Evolutionary conservation across 2,329 filamentous ascomycete genomes (phyloP).

Genomic region (Clarireedia sp.): DNA sequence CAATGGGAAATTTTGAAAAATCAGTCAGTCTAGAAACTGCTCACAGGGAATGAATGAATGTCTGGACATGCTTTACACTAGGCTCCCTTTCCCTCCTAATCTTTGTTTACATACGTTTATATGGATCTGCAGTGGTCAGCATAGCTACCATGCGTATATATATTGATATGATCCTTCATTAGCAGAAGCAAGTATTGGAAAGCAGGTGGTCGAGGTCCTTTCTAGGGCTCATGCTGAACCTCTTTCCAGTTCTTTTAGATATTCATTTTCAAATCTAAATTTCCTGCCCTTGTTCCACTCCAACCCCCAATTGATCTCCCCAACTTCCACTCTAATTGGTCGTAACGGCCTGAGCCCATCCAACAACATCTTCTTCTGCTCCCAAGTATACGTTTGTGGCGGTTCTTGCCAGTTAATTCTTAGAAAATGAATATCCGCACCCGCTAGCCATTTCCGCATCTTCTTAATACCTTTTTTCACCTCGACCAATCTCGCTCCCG

Average conservation of each 20-base stretch:
- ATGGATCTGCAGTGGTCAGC: no score
- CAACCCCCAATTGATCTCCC: constrained; percentile 25
- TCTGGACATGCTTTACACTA: background rate
- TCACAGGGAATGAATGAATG: background rate
- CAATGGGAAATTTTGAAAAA: background rate
- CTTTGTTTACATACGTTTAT: no score
- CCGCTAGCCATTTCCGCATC: constrained; percentile 21
- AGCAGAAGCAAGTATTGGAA: no score
- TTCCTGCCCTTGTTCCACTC: constrained; percentile 24
- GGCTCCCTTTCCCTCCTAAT: no score
- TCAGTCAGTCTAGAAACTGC: background rate
- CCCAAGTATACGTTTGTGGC: constrained; percentile 24
- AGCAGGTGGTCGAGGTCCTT: no score
- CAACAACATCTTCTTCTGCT: constrained; percentile 22
- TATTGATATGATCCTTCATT: no score
- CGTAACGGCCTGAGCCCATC: constrained; percentile 20
- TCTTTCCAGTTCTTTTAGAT: constrained; percentile 22
- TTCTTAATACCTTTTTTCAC: constrained; percentile 61
- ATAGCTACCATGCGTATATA: no score
- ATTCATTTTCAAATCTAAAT: constrained; percentile 21
- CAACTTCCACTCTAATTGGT: constrained; percentile 17
- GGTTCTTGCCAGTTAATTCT: constrained; percentile 25
- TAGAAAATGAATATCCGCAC: constrained; percentile 20
- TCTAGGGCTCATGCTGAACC: background rate
- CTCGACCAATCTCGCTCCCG: constrained; percentile 54